Evolutionary conservation across 306 rosid genomes (phyloP), one percentile per base, ranked within the genome.

Genomic region (Medicago arabica): DNA sequence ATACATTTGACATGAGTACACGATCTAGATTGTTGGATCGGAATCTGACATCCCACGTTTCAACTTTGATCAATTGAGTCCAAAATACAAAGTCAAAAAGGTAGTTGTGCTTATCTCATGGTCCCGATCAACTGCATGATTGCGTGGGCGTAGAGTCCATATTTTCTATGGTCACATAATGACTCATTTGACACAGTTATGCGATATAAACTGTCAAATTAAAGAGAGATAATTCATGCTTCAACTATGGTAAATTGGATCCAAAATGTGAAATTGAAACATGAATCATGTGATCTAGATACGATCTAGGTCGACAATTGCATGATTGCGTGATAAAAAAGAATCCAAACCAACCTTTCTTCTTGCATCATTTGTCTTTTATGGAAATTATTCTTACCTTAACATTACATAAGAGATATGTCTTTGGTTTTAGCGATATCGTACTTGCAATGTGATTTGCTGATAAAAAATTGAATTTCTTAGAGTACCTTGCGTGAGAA

Each of bases 401-500:
- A 47, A 47, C 15, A 47, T n/a, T 39, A 39, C 43, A 39, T 6
- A 47, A 47, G 7, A 4, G 58, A 16, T 51, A 21, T 51, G 58
- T 51, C 10, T 2, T 21, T 53, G 59, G 12, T 5, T 53, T 17
- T 16, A 51, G 10, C 9, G 44, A 40, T 40, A 40, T 40, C 11
- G 3, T 25, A 58, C 17, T 23, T 12, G 57, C 8, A 25, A 54
- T 23, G 36, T 47, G 53, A 77, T 69, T 17, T 54, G 54, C n/a
- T 57, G 49, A 68, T 25, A 40, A 74, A 57, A 74, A 13, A 0
- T 68, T 58, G 1, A 25, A 68, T 47, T 47, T 80, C 1, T 43
- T 43, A 82, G 98, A 67, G 97, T 95, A 16, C 92, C 96, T 0
- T 95, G 98, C 50, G 16, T n/a, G 0, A 86, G 82, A 51, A 25